Conservation (phyloP, 2,329 filamentous ascomycete species). For the Xylaria multiplex region DNA sequence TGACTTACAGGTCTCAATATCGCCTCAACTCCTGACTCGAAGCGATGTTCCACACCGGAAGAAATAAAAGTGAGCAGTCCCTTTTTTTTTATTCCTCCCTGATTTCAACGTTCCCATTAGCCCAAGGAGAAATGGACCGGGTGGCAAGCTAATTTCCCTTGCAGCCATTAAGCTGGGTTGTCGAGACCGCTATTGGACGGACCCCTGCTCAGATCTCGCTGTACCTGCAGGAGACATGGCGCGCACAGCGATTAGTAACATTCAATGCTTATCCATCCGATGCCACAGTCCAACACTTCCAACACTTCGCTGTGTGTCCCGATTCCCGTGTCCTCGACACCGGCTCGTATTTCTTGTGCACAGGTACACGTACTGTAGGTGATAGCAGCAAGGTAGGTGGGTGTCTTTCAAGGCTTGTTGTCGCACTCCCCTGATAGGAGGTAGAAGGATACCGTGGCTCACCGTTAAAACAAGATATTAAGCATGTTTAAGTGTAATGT, state of each 20-base stretch:
- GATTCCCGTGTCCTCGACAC: too few relatives aligned
- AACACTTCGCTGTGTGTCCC: too few relatives aligned
- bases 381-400: too few relatives aligned
- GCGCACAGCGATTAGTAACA: conserved; percentile 15
- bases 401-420: not conserved
- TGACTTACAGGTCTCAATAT: not conserved
- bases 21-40: conserved; percentile 14
- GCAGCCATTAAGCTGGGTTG: conserved; percentile 1
- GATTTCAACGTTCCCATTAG: conserved; percentile 8
- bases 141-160: conserved; percentile 35
- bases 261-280: too few relatives aligned
- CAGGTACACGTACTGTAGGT: too few relatives aligned
- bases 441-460: not conserved
- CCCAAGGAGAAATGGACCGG: not conserved
- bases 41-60: too few relatives aligned
- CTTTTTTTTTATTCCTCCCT: conserved; percentile 12
- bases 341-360: not conserved
- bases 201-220: conserved; percentile 33
- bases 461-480: not conserved
- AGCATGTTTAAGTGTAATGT: not conserved
- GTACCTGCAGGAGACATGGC: conserved; percentile 35
- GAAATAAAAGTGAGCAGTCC: conserved; percentile 4
- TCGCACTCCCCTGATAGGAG: too few relatives aligned
- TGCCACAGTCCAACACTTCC: conserved; percentile 10
- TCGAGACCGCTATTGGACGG: conserved; percentile 13